phyloP scores from a whole-genome alignment of 768 basidiomycete genomes.

The Grammothele lineata region DNA sequence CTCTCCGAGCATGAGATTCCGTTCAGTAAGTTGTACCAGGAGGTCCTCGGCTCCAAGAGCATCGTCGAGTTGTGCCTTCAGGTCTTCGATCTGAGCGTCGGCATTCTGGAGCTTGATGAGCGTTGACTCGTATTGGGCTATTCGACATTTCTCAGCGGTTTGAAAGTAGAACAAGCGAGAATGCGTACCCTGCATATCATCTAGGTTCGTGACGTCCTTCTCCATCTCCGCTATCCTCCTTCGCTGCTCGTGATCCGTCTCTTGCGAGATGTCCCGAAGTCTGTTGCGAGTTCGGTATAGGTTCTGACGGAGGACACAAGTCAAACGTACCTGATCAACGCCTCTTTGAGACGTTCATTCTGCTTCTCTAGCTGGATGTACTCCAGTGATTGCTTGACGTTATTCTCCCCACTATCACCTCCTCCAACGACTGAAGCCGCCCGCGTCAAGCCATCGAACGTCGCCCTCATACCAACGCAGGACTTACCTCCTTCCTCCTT shows the following conservation, averaged over 20 bases:
- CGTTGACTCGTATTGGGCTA: slow-evolving; percentile 77
- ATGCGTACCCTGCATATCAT: slow-evolving; percentile 70
- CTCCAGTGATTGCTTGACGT: slow-evolving; percentile 55
- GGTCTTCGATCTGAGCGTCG: slow-evolving; percentile 87
- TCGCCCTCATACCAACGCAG: neutral
- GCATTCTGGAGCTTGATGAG: slow-evolving; percentile 83
- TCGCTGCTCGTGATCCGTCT: slow-evolving; percentile 83
- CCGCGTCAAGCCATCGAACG: neutral
- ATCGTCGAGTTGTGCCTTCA: slow-evolving; percentile 92
- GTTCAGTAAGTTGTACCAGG: slow-evolving; percentile 91
- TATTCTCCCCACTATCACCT: slow-evolving; percentile 27
- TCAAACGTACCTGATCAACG: slow-evolving; percentile 65
- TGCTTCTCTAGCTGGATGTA: slow-evolving; percentile 93
- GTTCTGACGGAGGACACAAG: too few relatives aligned
- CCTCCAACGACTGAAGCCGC: slow-evolving; percentile 19
- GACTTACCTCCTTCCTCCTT: slow-evolving; percentile 46
- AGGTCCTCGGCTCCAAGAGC: slow-evolving; percentile 95
- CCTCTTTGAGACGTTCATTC: slow-evolving; percentile 93
- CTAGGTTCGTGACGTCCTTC: slow-evolving; percentile 73
- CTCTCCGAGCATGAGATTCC: slow-evolving; percentile 89
- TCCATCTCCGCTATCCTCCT: slow-evolving; percentile 83
- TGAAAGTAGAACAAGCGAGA: neutral
- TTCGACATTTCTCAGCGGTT: neutral
- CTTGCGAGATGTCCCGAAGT: slow-evolving; percentile 82
- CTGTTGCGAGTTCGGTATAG: slow-evolving; percentile 34